Base-by-base conservation (phyloP, 2,329 filamentous ascomycete genomes). In the Verticillium nubilum region DNA sequence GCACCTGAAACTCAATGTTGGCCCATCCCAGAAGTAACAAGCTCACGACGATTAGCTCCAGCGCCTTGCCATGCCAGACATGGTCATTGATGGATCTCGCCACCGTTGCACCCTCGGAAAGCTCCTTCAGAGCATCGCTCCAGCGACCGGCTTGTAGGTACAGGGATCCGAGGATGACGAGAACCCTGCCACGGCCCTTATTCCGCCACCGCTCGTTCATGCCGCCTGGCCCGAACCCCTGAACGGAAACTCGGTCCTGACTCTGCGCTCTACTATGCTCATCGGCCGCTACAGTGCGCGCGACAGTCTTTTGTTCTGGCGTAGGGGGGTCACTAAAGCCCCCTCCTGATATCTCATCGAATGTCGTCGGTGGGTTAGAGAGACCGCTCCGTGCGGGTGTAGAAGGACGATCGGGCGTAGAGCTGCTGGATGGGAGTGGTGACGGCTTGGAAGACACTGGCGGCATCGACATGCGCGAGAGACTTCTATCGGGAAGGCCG, bases 11-110 rank as follows among this genome's bases (percentile, higher is more conserved):
- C 68, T 95, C 90, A 67, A 94, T 80, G 4, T 88, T 89, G 35
- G 88, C 85, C 90, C 92, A 97, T 29, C 87, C 90, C 62, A 96
- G 86, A 67, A 98, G 84, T 47, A 98, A 70, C 65, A 98, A 81
- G 68, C 89, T 92, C 27, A 96, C 81, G 54, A 95, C 78, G 61
- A 96, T 91, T 28, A 93, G 86, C 70, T 99, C 96, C 23, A 99
- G 80, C 1, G 92, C 93, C 74, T 98, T 98, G 19, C 91, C 95
- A 75, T 97, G 92, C 94, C 95, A 99, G n/a, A 98, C 73, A 73
- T 97, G 91, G 73, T 99, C 95, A 67, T 92, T 93, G 60, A 90
- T 84, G 37, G 86, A 87, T 67, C 91, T 89, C 17, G 92, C 89
- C 66, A 88, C 86, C 10, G 84, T 84, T 2, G 90, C 92, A 58